These are phyloP conservation scores for Gliomastix tumulicola DNA, from an alignment of 2,329 filamentous ascomycete genomes.

Conservation along the genomic window DNA sequence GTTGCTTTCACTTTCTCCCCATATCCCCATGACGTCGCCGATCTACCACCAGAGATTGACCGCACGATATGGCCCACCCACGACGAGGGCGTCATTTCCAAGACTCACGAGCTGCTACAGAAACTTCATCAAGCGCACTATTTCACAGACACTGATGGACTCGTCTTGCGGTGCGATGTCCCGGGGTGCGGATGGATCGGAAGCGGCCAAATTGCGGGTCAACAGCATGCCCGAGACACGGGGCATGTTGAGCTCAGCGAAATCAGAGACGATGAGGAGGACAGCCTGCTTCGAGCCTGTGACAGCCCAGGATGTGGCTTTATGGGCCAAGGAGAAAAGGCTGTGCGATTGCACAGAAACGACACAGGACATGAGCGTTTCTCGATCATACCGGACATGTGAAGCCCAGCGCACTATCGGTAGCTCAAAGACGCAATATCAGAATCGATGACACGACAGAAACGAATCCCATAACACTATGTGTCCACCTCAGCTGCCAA, in stretches of 20 bases:
- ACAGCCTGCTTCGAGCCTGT: slow-evolving; percentile 70
- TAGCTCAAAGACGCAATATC: too few species aligned
- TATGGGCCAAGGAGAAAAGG: slow-evolving; percentile 58
- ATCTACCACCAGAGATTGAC: slow-evolving; percentile 67
- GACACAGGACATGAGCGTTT: slow-evolving; percentile 51
- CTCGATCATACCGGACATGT: slow-evolving; percentile 26
- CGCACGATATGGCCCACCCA: slow-evolving; percentile 48
- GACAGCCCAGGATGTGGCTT: slow-evolving; percentile 55
- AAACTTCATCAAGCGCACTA: slow-evolving; percentile 69
- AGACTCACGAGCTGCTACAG: slow-evolving; percentile 56
- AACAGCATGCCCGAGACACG: slow-evolving; percentile 54
- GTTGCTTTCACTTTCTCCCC: slow-evolving; percentile 67
- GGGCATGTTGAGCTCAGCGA: slow-evolving; percentile 54
- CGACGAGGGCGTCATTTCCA: slow-evolving; percentile 62
- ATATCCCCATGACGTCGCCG: slow-evolving; percentile 45
- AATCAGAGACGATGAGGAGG: slow-evolving; percentile 75
- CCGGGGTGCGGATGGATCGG: slow-evolving; percentile 58
- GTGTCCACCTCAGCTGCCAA: too few species aligned
- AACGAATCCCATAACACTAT: too few species aligned
- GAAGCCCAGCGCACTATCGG: too few species aligned
- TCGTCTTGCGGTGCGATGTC: slow-evolving; percentile 70
- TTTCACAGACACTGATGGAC: slow-evolving; percentile 79
- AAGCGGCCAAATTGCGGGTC: slow-evolving; percentile 56
- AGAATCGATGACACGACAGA: too few species aligned
- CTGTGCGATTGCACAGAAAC: slow-evolving; percentile 49